These are phyloP conservation scores for Carpinus fangiana DNA, from an alignment of 306 rosid species.

Conservation along the genomic window DNA sequence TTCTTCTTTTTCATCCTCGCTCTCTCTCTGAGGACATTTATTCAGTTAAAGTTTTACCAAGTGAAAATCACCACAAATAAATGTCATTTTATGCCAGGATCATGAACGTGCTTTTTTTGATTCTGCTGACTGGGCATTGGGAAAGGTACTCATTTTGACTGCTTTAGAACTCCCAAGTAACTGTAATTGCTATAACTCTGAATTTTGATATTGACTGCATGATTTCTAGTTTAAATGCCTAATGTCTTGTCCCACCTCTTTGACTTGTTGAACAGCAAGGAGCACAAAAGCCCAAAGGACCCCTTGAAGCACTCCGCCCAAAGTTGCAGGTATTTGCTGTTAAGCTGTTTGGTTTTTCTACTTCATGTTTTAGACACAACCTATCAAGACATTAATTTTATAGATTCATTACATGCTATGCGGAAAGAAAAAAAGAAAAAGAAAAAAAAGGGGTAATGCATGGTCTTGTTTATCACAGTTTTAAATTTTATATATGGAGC, in stretches of 20 bases:
- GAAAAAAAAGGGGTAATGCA: not conserved
- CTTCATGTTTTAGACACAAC: not conserved
- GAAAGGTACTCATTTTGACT: constrained; percentile 62
- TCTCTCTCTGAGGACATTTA: not conserved
- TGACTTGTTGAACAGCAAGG: constrained; percentile 64
- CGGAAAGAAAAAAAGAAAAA: too few relatives aligned
- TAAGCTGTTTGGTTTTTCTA: not conserved
- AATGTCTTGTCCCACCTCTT: constrained; percentile 22
- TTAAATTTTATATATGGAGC: not conserved
- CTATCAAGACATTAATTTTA: not conserved
- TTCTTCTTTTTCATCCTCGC: constrained; percentile 4
- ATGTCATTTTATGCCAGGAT: constrained; percentile 56
- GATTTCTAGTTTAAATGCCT: constrained; percentile 26
- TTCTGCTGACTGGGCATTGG: constrained; percentile 99
- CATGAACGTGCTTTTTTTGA: constrained; percentile 97
- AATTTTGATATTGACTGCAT: constrained; percentile 6
- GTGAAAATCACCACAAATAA: constrained; percentile 23
- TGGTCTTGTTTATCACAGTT: not conserved
- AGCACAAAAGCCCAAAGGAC: constrained; percentile 92
- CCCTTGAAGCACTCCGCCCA: constrained; percentile 96
- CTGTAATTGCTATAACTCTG: constrained; percentile 8
- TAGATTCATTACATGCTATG: not conserved
- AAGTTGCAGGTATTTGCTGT: constrained; percentile 76
- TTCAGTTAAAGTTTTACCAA: not conserved
- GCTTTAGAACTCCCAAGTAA: constrained; percentile 8